phyloP scores from a whole-genome alignment of 2,329 filamentous ascomycete genomes.

The Talaromyces verruculosus region DNA sequence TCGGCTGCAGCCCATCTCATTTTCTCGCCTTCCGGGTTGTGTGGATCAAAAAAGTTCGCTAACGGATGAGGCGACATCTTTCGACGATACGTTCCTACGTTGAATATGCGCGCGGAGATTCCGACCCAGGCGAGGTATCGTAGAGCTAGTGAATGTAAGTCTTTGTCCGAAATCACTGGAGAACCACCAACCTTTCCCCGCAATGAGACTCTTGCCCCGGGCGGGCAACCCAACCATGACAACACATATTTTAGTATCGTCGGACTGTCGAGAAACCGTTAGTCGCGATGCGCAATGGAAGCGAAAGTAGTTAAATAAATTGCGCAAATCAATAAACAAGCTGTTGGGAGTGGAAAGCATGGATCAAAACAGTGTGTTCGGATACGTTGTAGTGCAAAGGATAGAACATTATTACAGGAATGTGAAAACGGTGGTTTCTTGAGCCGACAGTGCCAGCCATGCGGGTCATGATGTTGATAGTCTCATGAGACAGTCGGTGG shows the following conservation, averaged over 20 bases:
- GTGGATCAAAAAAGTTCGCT: slow-evolving; percentile 92
- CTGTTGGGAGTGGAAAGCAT: background rate
- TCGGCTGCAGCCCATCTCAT: slow-evolving; percentile 85
- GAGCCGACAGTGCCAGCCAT: slow-evolving; percentile 14
- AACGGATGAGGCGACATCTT: slow-evolving; percentile 84
- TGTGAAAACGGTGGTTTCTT: slow-evolving; percentile 27
- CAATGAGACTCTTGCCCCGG: slow-evolving; percentile 94
- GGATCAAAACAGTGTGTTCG: background rate
- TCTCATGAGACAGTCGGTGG: background rate
- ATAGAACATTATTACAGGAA: slow-evolving; percentile 28
- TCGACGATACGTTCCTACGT: slow-evolving; percentile 93
- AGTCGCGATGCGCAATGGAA: background rate
- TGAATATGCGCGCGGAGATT: slow-evolving; percentile 91
- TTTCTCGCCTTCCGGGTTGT: slow-evolving; percentile 86
- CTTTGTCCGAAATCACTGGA: background rate
- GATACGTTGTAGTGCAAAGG: background rate
- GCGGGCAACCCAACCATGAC: slow-evolving; percentile 98
- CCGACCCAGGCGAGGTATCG: slow-evolving; percentile 97
- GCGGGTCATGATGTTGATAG: slow-evolving; percentile 15
- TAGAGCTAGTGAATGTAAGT: slow-evolving; percentile 60
- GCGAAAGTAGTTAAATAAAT: background rate
- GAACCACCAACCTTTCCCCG: slow-evolving; percentile 73
- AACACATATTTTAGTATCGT: slow-evolving; percentile 95
- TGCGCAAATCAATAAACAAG: background rate
- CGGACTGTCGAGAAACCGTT: slow-evolving; percentile 62